These are phyloP conservation scores for Hypoxylon sp. DNA, from an alignment of 2,329 filamentous ascomycete genomes.

Conservation along the genomic window DNA sequence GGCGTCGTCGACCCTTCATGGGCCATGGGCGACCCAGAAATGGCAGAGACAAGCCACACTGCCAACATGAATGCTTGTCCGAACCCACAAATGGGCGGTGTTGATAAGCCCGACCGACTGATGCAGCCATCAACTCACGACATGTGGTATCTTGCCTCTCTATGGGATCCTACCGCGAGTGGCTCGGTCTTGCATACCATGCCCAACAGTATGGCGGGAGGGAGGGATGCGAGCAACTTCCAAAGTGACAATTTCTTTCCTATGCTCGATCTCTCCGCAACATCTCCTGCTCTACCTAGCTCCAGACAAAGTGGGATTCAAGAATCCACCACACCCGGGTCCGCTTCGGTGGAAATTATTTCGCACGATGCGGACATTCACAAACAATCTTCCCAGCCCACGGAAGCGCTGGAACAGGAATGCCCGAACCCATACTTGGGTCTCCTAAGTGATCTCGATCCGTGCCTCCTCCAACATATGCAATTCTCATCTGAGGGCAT, in stretches of 20 bases:
- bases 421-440: neutral
- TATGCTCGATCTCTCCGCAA: neutral
- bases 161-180: neutral
- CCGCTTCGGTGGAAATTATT: neutral
- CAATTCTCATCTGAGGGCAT: neutral
- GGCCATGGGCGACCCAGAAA: neutral
- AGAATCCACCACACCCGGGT: neutral
- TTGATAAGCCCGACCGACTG: neutral
- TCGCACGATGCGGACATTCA: neutral
- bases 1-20: neutral
- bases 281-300: neutral
- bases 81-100: neutral
- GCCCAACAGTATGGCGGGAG: neutral
- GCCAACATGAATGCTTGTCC: neutral
- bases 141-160: neutral
- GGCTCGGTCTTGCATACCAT: neutral
- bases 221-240: neutral
- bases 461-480: neutral
- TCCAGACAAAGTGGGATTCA: neutral
- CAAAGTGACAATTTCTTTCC: neutral
- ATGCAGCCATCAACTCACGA: neutral
- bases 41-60: neutral
- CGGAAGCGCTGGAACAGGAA: neutral
- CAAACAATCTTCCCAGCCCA: neutral
- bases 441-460: neutral